These are phyloP conservation scores for Kodamaea arcana DNA, from an alignment of 1,139 yeast genomes.

Conservation along the genomic window DNA sequence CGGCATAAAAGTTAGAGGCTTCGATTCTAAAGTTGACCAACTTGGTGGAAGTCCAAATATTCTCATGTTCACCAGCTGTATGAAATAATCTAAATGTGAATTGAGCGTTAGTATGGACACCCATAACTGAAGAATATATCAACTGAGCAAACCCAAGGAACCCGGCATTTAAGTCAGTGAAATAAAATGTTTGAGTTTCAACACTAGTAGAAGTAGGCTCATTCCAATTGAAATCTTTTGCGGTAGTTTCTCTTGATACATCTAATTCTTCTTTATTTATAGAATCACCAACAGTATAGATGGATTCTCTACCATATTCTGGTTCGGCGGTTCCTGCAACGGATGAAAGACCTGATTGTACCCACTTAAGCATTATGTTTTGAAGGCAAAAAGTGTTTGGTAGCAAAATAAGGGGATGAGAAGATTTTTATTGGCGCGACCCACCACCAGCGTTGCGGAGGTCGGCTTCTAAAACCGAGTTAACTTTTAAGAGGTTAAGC, in stretches of 20 bases:
- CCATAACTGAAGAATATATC: constrained; percentile 88
- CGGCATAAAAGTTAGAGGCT: constrained; percentile 81
- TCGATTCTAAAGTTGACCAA: constrained; percentile 73
- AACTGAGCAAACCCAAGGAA: constrained; percentile 87
- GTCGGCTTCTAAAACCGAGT: too few species aligned
- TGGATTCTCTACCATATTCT: constrained; percentile 88
- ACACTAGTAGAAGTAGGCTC: constrained; percentile 81
- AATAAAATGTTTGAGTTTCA: constrained; percentile 92
- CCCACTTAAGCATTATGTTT: constrained; percentile 69
- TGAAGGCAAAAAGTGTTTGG: not conserved
- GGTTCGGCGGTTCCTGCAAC: constrained; percentile 98
- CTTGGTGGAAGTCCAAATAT: constrained; percentile 86
- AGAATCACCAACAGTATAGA: constrained; percentile 72
- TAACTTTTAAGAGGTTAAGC: too few species aligned
- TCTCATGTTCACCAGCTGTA: constrained; percentile 42
- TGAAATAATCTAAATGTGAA: constrained; percentile 82
- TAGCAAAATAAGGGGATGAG: not conserved
- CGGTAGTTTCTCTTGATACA: constrained; percentile 44
- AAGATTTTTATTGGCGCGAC: too few species aligned
- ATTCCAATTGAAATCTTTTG: constrained; percentile 70
- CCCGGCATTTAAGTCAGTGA: constrained; percentile 59
- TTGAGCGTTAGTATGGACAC: constrained; percentile 88
- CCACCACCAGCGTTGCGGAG: too few species aligned
- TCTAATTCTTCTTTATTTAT: constrained; percentile 39
- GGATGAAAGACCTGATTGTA: constrained; percentile 83